A percentile compares a stretch with the other conserved stretches of the same genome.
Conservation (phyloP, 1,284 basidiomycete species). For the Veloporphyrellus conicus region DNA sequence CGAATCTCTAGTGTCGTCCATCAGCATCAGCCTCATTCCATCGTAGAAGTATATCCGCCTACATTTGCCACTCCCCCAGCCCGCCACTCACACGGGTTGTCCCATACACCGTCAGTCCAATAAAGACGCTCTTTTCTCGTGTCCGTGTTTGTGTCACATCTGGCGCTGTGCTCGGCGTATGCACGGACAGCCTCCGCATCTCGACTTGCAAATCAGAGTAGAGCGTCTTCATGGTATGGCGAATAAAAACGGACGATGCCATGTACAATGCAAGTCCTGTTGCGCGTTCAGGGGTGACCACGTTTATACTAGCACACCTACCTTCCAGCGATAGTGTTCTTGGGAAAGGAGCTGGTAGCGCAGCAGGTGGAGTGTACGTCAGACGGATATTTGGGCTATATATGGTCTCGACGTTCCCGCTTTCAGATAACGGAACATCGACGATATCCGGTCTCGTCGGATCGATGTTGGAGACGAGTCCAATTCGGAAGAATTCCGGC, state of each 20-base stretch:
- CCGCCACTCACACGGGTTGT: constrained; percentile 57
- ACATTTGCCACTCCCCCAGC: constrained; percentile 66
- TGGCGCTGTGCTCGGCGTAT: constrained; percentile 8
- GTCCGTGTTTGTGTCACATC: constrained; percentile 1
- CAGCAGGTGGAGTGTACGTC: constrained; percentile 61
- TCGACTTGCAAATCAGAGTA: constrained; percentile 62
- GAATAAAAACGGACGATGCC: constrained; percentile 62
- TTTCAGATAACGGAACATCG: constrained; percentile 14
- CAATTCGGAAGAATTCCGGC: constrained; percentile 66
- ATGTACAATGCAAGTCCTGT: constrained; percentile 66
- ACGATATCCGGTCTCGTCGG: constrained; percentile 30
- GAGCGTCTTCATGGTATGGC: constrained; percentile 69
- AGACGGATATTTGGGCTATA: constrained; percentile 54
- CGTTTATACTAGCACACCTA: constrained; percentile 26
- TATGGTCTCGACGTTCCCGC: constrained; percentile 42
- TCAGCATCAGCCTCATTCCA: constrained; percentile 4
- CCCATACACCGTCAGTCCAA: constrained; percentile 55
- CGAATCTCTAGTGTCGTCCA: constrained; percentile 50
- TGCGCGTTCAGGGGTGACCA: neutral
- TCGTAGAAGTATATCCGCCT: constrained; percentile 29
- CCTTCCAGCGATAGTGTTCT: constrained; percentile 66
- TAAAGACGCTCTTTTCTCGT: constrained; percentile 52
- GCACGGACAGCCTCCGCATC: constrained; percentile 46
- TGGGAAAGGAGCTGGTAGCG: constrained; percentile 65
- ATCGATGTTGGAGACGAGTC: constrained; percentile 58